These are phyloP conservation scores for Alopecurus myosuroides DNA, from an alignment of 176 grass and related monocot genomes.

Conservation along the genomic window DNA sequence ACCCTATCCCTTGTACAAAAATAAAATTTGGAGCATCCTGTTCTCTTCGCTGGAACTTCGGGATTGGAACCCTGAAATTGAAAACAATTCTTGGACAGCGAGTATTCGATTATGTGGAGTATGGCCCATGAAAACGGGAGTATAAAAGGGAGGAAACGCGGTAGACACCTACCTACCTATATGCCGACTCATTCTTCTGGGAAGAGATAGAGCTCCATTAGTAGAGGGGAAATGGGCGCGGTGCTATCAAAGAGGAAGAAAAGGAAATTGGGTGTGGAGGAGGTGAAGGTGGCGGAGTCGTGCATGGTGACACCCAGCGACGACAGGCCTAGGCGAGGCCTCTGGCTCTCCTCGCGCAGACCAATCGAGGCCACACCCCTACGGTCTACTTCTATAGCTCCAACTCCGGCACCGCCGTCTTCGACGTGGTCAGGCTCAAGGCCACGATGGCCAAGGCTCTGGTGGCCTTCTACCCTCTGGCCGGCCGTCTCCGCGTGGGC, in stretches of 20 bases:
- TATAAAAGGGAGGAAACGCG: neutral
- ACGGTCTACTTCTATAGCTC: constrained; percentile 33
- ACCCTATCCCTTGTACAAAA: too few relatives aligned
- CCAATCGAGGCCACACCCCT: constrained; percentile 26
- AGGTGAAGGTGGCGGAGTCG: constrained; percentile 30
- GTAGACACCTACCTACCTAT: neutral
- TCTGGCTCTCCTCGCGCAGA: constrained; percentile 30
- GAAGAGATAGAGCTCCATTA: too few relatives aligned
- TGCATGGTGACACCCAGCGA: constrained; percentile 12
- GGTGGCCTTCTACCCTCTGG: neutral
- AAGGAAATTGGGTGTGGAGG: neutral
- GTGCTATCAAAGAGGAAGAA: neutral
- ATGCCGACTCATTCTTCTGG: too few relatives aligned
- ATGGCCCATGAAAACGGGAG: too few relatives aligned
- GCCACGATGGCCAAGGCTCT: neutral
- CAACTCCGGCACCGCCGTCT: neutral
- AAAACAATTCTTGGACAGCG: neutral
- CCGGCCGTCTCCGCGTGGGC: neutral
- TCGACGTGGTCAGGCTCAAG: neutral
- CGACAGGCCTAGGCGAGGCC: constrained; percentile 24
- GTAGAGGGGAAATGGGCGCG: neutral
- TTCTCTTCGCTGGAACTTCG: neutral
- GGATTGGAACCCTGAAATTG: neutral
- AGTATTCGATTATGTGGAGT: too few relatives aligned
- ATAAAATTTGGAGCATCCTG: too few relatives aligned